Percentiles rank a stretch among this genome's conserved stretches.
phyloP scores from a whole-genome alignment of 768 basidiomycete species.

The Sistotremastrum niveocremeum region DNA sequence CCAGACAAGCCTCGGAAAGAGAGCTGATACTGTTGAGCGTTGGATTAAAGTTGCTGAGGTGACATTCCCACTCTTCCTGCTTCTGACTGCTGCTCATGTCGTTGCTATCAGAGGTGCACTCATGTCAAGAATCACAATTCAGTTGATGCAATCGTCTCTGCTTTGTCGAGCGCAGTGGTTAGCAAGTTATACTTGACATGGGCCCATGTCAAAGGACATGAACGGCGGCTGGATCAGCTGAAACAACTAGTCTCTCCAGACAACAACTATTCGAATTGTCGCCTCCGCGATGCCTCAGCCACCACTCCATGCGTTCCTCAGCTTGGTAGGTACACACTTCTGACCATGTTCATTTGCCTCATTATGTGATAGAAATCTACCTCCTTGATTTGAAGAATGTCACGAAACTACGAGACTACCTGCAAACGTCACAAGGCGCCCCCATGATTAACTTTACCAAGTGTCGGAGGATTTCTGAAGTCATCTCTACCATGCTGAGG shows the following conservation, averaged over 20 bases:
- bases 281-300: conserved; percentile 52
- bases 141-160: conserved; percentile 52
- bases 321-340: conserved; percentile 11
- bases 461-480: conserved; percentile 43
- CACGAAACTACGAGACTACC: not conserved
- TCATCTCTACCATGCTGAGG: conserved; percentile 39
- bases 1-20: conserved; percentile 34
- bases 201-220: conserved; percentile 33
- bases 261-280: conserved; percentile 44
- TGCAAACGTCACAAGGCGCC: conserved; percentile 4
- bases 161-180: conserved; percentile 46
- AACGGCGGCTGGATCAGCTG: conserved; percentile 29
- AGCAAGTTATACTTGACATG: conserved; percentile 47
- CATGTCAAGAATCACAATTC: conserved; percentile 51
- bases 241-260: conserved; percentile 44
- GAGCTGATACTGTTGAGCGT: conserved; percentile 49
- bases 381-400: conserved; percentile 5
- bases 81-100: conserved; percentile 4
- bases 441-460: conserved; percentile 37
- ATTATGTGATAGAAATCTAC: conserved; percentile 1
- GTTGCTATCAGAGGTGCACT: conserved; percentile 43
- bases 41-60: conserved; percentile 77
- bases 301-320: not conserved
- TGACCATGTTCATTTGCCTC: not conserved
- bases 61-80: conserved; percentile 11